phyloP scores from a whole-genome alignment of 306 rosid species.

The Cercis canadensis region DNA sequence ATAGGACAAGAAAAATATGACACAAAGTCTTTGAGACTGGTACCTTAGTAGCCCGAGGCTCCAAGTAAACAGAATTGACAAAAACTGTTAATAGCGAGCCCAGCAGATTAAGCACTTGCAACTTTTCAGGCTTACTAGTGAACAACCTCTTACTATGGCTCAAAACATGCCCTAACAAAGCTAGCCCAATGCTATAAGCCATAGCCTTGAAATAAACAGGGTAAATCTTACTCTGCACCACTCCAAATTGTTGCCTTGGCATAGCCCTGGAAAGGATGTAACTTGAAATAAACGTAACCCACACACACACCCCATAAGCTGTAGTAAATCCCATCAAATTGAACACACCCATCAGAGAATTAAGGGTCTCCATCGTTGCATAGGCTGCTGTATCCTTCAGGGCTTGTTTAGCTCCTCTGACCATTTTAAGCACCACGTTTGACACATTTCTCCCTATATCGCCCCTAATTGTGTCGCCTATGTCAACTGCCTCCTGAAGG shows the following conservation, averaged over 20 bases:
- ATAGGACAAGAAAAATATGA: neutral
- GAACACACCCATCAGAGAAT: conserved; percentile 23
- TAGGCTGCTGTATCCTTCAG: no score
- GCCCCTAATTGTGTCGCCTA: conserved; percentile 24
- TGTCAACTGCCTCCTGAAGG: no score
- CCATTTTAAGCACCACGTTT: neutral
- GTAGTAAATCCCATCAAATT: conserved; percentile 61
- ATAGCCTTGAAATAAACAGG: conserved; percentile 72
- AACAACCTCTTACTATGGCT: conserved; percentile 22
- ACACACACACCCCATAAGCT: conserved; percentile 73
- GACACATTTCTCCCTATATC: conserved; percentile 47
- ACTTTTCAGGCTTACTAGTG: conserved; percentile 9
- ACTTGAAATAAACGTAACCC: conserved; percentile 81
- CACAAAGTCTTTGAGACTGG: no score
- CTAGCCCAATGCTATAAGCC: conserved; percentile 54
- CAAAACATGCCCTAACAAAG: conserved; percentile 58
- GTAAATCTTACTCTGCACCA: conserved; percentile 88
- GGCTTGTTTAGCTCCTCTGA: no score
- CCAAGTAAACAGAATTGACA: conserved; percentile 68
- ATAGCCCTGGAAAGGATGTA: conserved; percentile 54
- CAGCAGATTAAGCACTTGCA: conserved; percentile 57
- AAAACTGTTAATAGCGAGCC: conserved; percentile 50
- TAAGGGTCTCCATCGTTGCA: neutral
- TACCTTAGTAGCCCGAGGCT: conserved; percentile 87
- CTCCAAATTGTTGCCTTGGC: conserved; percentile 77